Conservation (phyloP, 768 basidiomycete species). For the Chlorophyllum brunneum region DNA sequence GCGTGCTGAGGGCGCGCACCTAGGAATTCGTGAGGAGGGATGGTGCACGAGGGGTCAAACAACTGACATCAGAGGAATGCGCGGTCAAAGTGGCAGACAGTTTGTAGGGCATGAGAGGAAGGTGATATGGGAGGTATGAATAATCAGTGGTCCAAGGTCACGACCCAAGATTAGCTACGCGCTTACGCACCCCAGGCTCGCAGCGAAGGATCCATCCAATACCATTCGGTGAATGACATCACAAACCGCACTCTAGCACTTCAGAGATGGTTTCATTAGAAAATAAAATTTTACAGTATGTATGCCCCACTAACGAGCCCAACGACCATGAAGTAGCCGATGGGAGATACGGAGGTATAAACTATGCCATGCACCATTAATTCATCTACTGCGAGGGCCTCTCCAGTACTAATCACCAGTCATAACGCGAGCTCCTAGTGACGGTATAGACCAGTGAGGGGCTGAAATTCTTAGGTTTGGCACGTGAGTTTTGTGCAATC, state of each 20-base stretch:
- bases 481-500: not conserved
- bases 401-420: slow-evolving; percentile 37
- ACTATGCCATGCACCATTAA: slow-evolving; percentile 85
- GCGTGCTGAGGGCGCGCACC: slow-evolving; percentile 82
- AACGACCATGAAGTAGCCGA: slow-evolving; percentile 48
- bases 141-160: not conserved
- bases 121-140: not conserved
- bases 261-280: no score
- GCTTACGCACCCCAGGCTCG: slow-evolving; percentile 6
- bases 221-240: no score
- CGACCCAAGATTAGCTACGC: not conserved
- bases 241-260: no score
- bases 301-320: slow-evolving; percentile 87
- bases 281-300: slow-evolving; percentile 38
- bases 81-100: slow-evolving; percentile 26
- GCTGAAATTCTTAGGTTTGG: slow-evolving; percentile 17
- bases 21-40: slow-evolving; percentile 28
- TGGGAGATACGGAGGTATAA: slow-evolving; percentile 88
- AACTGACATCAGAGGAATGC: slow-evolving; percentile 29
- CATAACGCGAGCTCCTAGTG: slow-evolving; percentile 28
- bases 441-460: slow-evolving; percentile 43
- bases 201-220: no score
- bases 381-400: slow-evolving; percentile 90
- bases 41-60: not conserved
- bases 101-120: slow-evolving; percentile 27